Evolutionary conservation across 2,329 filamentous ascomycete species (phyloP), one percentile per base, ranked within the genome.

Genomic region (Verticillium zaregamsianum): DNA sequence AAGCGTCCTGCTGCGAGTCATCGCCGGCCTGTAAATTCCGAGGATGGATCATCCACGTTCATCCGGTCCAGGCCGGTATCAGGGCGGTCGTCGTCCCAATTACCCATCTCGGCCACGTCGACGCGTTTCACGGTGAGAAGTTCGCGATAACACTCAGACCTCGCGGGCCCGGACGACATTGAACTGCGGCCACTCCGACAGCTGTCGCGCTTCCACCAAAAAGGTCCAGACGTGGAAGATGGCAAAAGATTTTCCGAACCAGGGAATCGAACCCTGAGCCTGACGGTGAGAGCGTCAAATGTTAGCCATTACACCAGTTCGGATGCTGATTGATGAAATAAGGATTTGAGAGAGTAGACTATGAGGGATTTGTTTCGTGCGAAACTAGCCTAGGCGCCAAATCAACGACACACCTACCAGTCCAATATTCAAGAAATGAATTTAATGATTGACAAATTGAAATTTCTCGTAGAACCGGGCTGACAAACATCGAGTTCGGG

Each of bases 231-330:
- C 17, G 6, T n/a, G 37, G 5, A 40, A n/a, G 15, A n/a, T 15
- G n/a, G n/a, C n/a, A 49, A 49, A 23, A 49, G 45, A 49, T 11
- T 49, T 49, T 49, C 45, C 45, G 45, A 49, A 49, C 45, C 45
- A 49, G 45, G 45, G 45, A 49, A 49, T 49, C 45, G 45, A 49
- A 49, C 45, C 45, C 45, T 49, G 45, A 49, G 45, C 45, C 45
- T 49, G 45, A 49, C 45, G 45, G 45, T 49, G 45, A 49, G 45
- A 49, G 45, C 45, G 45, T 49, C 45, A 49, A 49, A 49, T 49
- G 45, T 49, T 49, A 49, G 45, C 45, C 45, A 49, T 49, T 49
- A 49, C 45, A 49, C 45, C 45, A 49, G 45, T 49, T 49, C 45
- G 45, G 45, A 49, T 25, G 4, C 17, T 49, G 45, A 6, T 49